These are phyloP conservation scores for Citrus trifoliata DNA, from an alignment of 345 rosid genomes.

Conservation along the genomic window DNA sequence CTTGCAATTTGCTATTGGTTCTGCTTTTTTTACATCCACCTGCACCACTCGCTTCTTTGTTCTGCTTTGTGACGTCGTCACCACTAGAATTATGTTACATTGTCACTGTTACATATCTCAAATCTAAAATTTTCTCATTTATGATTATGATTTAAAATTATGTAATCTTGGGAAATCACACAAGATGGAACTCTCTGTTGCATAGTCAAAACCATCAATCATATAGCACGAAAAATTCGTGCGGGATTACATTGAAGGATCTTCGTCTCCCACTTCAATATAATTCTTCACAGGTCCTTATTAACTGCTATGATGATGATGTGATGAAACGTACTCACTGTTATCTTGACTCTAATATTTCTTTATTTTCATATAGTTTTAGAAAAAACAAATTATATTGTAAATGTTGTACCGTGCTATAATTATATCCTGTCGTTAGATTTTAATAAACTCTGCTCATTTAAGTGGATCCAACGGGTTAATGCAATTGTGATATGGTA, in stretches of 20 bases:
- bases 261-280: neutral
- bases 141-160: too few species aligned
- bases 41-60: neutral
- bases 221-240: neutral
- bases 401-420: accelerated
- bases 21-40: neutral
- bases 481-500: accelerated
- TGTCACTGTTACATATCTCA: neutral
- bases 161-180: neutral
- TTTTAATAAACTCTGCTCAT: accelerated
- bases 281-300: neutral
- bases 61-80: neutral
- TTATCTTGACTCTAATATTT: neutral
- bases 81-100: neutral
- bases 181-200: neutral
- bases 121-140: neutral
- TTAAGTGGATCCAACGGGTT: accelerated
- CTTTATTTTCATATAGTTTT: accelerated
- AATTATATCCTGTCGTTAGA: accelerated
- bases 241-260: neutral
- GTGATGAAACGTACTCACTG: neutral
- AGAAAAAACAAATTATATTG: accelerated
- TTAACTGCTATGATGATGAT: neutral
- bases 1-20: constrained; percentile 1
- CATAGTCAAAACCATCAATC: neutral